Base-by-base conservation (phyloP, 1,284 basidiomycete species). In the Takashimella koratensis region DNA sequence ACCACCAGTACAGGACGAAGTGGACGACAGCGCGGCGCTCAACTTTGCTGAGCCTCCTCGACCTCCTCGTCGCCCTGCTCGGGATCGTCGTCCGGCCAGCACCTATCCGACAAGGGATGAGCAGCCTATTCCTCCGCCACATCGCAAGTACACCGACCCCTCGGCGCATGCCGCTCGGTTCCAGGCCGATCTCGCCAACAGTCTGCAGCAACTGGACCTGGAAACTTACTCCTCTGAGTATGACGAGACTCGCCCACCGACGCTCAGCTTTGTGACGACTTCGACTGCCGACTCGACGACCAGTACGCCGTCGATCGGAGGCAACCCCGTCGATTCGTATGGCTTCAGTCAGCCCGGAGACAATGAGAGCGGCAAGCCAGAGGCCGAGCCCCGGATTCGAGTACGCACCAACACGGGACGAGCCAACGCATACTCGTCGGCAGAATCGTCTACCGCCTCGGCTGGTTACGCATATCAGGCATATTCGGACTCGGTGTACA, bases 221-320 rank as follows among this genome's bases (percentile, higher is more conserved):
- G 70, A 73, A 45, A 64, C 68, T 8, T 72, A 72, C 47, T 67
- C 70, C 26, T 49, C 52, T 24, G 47, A 64, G 53, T 40, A 57
- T 13, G 62, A 46, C 27, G 66, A 64, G 20, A 42, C 54, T 36
- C 59, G 66, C 21, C 71, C 70, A 47, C 71, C 73, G 0, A 70
- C 71, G 4, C 54, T 75, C 46, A 75, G 73, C 53, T 71, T 74
- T 51, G 65, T 69, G 21, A 75, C 73, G 2, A 64, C 70, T 13
- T 75, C 73, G 13, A 74, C 73, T 0, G 55, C 53, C 49, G 69
- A 72, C 23, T 74, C 73, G 26, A 70, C 66, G 4, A 64, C 68
- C 3, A 58, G 65, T 26, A 70, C 71, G 5, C 68, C 71, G 3
- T 65, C 66, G 6, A 68, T 67, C 24, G 62, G 61, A 8, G 30